phyloP scores from a whole-genome alignment of 257 asterid species.

The Verbascum thapsus region DNA sequence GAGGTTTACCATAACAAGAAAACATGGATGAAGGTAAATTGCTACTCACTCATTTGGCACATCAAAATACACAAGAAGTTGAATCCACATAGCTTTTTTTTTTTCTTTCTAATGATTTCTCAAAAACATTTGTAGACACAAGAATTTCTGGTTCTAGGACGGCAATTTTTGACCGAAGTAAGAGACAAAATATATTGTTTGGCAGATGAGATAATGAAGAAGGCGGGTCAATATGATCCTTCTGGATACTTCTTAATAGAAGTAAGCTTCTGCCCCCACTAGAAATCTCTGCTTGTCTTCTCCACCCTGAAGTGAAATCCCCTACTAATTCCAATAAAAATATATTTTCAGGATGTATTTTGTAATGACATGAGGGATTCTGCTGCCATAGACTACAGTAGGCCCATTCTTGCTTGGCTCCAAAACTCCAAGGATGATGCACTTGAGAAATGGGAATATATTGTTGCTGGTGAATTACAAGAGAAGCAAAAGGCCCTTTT shows the following conservation, averaged over 20 bases:
- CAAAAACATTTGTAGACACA: conserved; percentile 55
- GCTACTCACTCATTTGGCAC: conserved; percentile 6
- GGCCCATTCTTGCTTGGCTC: conserved; percentile 82
- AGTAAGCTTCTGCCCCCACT: conserved; percentile 41
- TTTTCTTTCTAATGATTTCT: conserved; percentile 31
- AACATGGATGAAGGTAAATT: conserved; percentile 60
- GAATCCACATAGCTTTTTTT: background rate
- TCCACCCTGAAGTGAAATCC: conserved; percentile 3
- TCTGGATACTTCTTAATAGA: conserved; percentile 93
- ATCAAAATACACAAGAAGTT: conserved; percentile 13
- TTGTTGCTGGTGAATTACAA: conserved; percentile 65
- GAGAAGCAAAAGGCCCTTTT: conserved; percentile 68
- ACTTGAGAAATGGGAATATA: conserved; percentile 80
- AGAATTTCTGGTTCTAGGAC: conserved; percentile 84
- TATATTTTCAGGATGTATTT: conserved; percentile 63
- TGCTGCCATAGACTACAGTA: conserved; percentile 69
- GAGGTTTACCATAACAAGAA: conserved; percentile 81
- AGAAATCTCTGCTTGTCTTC: conserved; percentile 9
- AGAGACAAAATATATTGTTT: conserved; percentile 79
- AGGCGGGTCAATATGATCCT: conserved; percentile 59
- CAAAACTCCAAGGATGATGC: conserved; percentile 66
- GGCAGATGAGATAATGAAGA: conserved; percentile 81
- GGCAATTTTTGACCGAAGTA: conserved; percentile 77
- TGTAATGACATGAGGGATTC: conserved; percentile 72
- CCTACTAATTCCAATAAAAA: conserved; percentile 23